Evolutionary conservation across 768 basidiomycete genomes (phyloP), one percentile per base, ranked within the genome.

Genomic region (Termitomyces sp.): DNA sequence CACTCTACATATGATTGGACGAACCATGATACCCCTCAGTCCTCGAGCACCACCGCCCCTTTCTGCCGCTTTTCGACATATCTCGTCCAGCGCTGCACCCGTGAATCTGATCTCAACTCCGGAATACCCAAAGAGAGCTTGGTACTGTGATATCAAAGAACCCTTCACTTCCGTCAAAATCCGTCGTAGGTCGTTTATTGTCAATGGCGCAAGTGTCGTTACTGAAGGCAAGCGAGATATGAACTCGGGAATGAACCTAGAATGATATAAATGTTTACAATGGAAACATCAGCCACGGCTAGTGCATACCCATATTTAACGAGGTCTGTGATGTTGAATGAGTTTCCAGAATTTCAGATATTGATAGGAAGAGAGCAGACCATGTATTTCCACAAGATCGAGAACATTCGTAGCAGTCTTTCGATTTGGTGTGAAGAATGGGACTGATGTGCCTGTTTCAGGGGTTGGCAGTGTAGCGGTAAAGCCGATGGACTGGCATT

Each of bases 111-210:
- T 85, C 60, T 94, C 92, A 20, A 89, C 85, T 3, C 89, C 90
- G 7, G 88, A 92, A 62, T 88, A 88, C 27, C 81, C 84, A 66
- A 95, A 94, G 36, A 94, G 76, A 3, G 91, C 81, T 25, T 83
- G 84, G 63, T 95, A 97, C 67, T 98, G 96, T 23, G 91, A 91
- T 44, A 96, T 78, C 13, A 98, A 78, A 3, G 94, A 93, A 16
- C 95, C 94, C 63, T 88, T 86, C 48, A 98, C 94, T 61, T 97
- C 94, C 2, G 90, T 91, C 40, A 98, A 78, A 54, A 98, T 91
- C n/a, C 88, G 82, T 25, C 93, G 83, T 16, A 98, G 78, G 68
- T 98, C 96, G 11, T 82, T 66, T 10, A 89, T 80, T 5, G 89
- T 88, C 2, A 98, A 77, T 6, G 90, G 88, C 6, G 87, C 70